Base-by-base conservation (phyloP, 768 basidiomycete species). In the Mycena amicta region DNA sequence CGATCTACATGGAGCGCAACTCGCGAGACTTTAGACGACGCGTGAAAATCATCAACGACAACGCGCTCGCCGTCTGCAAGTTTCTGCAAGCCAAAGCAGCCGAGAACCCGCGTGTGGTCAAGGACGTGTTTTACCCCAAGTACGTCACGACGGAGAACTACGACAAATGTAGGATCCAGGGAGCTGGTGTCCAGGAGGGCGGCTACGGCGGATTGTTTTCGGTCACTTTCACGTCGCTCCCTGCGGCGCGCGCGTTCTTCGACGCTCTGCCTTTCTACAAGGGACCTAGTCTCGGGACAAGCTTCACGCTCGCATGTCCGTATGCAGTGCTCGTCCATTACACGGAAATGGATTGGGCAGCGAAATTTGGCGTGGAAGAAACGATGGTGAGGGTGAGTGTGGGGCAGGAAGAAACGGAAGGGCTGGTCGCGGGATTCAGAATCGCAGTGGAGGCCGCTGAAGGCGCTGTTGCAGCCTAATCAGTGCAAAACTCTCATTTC, bases 1-100 rank as follows among this genome's bases (percentile, higher is more conserved):
- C 92, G 40, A 85, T 98, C 55, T 96, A 87, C 79, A 91, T 99
- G 90, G 96, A 99, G 70, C 90, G 95, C 64, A 99, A 99, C 75
- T 98, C 96, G 18, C 92, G 96, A 51, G 88, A 97, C 74, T 98
- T 96, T 77, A 74, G 80, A 52, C 78, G 76, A 6, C 92, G 96
- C 54, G 82, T 94, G 63, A 78, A 78, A 55, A 70, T 77, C 53
- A 93, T 96, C 72, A 93, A 98, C 71, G 71, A 72, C 29, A 98
- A 96, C 71, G 79, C 95, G 3, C 87, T 93, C 69, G 83, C 83
- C 43, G 77, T 95, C 56, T 95, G 93, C 72, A 88, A 91, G 54
- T 85, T 89, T 70, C 78, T 99, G 27, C 81, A 78, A 37, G 78
- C 83, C 2, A 84, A 82, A 47, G 88, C 88, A 0, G 54, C 77